These are phyloP conservation scores for Galerina sulciceps DNA, from an alignment of 768 basidiomycete species.

Conservation along the genomic window DNA sequence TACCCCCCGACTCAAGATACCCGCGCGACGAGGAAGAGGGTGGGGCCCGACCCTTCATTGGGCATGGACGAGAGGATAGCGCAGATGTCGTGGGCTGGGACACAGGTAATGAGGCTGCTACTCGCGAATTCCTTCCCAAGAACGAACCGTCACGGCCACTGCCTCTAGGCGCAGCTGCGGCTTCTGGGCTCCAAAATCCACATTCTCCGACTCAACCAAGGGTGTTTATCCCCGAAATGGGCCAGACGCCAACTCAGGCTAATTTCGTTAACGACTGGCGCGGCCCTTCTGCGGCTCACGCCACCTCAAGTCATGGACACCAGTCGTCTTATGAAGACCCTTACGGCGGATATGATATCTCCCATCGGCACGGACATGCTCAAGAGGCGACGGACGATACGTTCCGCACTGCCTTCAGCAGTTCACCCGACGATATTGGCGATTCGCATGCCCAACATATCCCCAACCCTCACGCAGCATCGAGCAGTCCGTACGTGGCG, in stretches of 20 bases:
- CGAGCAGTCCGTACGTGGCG: no score
- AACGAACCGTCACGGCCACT: neutral
- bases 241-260: conserved; percentile 24
- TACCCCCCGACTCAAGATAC: conserved; percentile 2
- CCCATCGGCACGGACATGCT: conserved; percentile 19
- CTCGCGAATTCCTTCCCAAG: neutral
- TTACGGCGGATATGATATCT: conserved; percentile 14
- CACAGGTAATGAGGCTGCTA: neutral
- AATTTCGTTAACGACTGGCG: conserved; percentile 10
- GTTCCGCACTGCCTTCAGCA: conserved; percentile 26
- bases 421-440: conserved; percentile 16
- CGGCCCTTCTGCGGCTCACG: neutral
- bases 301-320: neutral
- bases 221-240: conserved; percentile 10
- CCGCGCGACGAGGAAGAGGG: conserved; percentile 21
- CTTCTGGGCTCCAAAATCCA: conserved; percentile 1
- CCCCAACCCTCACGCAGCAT: neutral
- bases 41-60: neutral
- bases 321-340: conserved; percentile 20
- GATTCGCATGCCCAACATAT: neutral
- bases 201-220: conserved; percentile 1
- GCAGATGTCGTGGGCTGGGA: conserved; percentile 40
- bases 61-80: conserved; percentile 25
- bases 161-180: neutral
- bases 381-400: conserved; percentile 25